These are phyloP conservation scores for Marasmius tenuissimus DNA, from an alignment of 1,284 basidiomycete species.

Conservation along the genomic window DNA sequence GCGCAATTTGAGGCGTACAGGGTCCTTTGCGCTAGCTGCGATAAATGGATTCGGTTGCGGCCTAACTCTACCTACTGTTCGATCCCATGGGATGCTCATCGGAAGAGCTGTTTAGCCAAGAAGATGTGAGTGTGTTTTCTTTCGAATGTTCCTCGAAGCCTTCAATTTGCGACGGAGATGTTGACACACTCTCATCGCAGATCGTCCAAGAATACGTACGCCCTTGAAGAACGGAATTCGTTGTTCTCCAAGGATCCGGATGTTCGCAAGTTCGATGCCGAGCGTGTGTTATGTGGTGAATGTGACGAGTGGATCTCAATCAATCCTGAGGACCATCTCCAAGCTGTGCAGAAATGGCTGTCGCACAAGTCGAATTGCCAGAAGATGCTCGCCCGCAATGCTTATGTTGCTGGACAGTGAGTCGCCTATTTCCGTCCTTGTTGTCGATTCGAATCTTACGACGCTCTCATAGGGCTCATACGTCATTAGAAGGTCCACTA, in stretches of 20 bases:
- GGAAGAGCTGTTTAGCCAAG: conserved; percentile 73
- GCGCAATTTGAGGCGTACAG: conserved; percentile 76
- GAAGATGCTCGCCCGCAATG: conserved; percentile 20
- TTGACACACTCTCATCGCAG: conserved; percentile 21
- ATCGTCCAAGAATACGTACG: conserved; percentile 51
- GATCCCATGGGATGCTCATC: conserved; percentile 82
- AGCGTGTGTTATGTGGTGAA: conserved; percentile 64
- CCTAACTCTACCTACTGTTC: conserved; percentile 82
- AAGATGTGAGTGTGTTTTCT: conserved; percentile 22
- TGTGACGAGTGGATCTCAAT: conserved; percentile 68
- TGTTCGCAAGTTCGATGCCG: conserved; percentile 68
- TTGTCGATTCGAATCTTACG: not conserved
- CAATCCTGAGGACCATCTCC: conserved; percentile 50
- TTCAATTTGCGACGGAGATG: conserved; percentile 8
- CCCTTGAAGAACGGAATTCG: conserved; percentile 57
- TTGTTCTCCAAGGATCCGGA: conserved; percentile 62
- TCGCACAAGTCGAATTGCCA: conserved; percentile 50
- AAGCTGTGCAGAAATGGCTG: conserved; percentile 54
- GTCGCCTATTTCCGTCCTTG: not conserved
- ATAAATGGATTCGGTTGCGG: conserved; percentile 79
- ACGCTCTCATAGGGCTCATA: not conserved
- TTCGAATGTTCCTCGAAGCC: not conserved
- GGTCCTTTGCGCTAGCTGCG: conserved; percentile 73
- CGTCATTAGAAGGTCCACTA: not conserved
- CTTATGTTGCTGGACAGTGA: not conserved